Base-by-base conservation (phyloP, 345 rosid genomes). In the Eucalyptus brandiana region DNA sequence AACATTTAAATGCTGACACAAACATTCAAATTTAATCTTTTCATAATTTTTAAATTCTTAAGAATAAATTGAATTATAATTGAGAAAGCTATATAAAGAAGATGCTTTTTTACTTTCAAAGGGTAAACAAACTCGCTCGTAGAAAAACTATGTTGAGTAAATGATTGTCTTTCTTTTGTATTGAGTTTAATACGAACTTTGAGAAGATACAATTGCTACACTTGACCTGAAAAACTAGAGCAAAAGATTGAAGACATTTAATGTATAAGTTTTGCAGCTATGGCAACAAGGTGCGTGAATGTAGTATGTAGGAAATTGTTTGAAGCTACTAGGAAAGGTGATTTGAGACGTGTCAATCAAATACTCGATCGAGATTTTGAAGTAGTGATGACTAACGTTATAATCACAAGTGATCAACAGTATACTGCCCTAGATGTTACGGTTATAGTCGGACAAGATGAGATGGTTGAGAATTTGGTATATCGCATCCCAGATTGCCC, bases 311-410 rank as follows among this genome's bases (percentile, higher is more conserved):
- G 0, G 8, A 0, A 14, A 28, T 6, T 30, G 2, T 62, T 62
- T 7, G 32, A 62, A 30, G 9, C 0, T 6, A 3, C 9, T 1
- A 2, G 1, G 4, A 62, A 13, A 62, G 34, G 4, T 62, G 9
- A 62, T 62, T 6, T 62, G 32, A 62, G 32, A 28, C 17, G 1
- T 4, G 4, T 62, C 16, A 30, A 14, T 24, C 8, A 62, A 13
- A 62, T 62, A 28, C 9, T 62, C 1, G 2, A 28, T 13, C 4
- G 2, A 62, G 4, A 60, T 30, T 7, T 3, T 62, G 3, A 30
- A 62, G 32, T 0, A 62, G 1, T 2, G 4, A 62, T 7, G 7
- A 8, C 17, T 28, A 62, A 62, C 2, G 6, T 62, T 62, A 12
- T 62, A 13, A 62, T 30, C 4, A 13, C 16, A 30, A 30, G 16